Percentiles rank a stretch among this genome's conserved stretches.
Conservation (phyloP, 768 basidiomycete genomes). For the Podaxis rugospora region DNA sequence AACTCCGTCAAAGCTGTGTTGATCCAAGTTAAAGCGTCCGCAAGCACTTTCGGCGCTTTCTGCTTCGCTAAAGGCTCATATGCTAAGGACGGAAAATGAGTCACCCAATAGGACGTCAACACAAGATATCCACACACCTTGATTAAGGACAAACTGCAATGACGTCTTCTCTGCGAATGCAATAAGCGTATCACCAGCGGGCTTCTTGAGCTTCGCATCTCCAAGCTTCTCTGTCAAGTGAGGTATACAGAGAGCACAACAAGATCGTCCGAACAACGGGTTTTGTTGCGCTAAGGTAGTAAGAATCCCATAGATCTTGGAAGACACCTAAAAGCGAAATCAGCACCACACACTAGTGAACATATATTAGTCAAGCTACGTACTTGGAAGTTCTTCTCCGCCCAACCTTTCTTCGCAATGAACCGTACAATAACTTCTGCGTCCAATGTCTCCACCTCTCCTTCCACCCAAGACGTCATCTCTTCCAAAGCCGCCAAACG, state of each 20-base stretch:
- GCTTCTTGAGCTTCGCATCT: slow-evolving; percentile 95
- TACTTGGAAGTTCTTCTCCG: slow-evolving; percentile 99
- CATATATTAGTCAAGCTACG: slow-evolving; percentile 11
- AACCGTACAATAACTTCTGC: slow-evolving; percentile 86
- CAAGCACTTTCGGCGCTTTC: slow-evolving; percentile 95
- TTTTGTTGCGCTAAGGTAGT: slow-evolving; percentile 68
- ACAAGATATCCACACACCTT: slow-evolving; percentile 51
- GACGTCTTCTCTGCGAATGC: slow-evolving; percentile 90
- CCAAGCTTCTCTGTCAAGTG: slow-evolving; percentile 93
- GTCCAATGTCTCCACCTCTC: slow-evolving; percentile 61
- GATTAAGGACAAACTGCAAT: slow-evolving; percentile 87
- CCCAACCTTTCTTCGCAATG: slow-evolving; percentile 91
- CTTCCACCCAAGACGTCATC: slow-evolving; percentile 79
- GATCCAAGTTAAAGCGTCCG: slow-evolving; percentile 87
- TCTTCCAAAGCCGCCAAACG: slow-evolving; percentile 85
- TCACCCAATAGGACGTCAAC: background rate
- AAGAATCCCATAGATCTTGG: slow-evolving; percentile 83
- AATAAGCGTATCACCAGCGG: slow-evolving; percentile 83
- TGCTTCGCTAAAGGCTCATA: slow-evolving; percentile 93
- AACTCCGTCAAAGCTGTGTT: slow-evolving; percentile 85
- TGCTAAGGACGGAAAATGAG: slow-evolving; percentile 38
- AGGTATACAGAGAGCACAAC: slow-evolving; percentile 73
- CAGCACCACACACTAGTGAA: background rate
- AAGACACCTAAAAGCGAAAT: slow-evolving; percentile 62
- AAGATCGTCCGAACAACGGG: slow-evolving; percentile 81